A percentile compares a stretch with the other conserved stretches of the same genome.
Evolutionary conservation across 179 eudicot genomes (phyloP).

Genomic region (Carnegiea gigantea): DNA sequence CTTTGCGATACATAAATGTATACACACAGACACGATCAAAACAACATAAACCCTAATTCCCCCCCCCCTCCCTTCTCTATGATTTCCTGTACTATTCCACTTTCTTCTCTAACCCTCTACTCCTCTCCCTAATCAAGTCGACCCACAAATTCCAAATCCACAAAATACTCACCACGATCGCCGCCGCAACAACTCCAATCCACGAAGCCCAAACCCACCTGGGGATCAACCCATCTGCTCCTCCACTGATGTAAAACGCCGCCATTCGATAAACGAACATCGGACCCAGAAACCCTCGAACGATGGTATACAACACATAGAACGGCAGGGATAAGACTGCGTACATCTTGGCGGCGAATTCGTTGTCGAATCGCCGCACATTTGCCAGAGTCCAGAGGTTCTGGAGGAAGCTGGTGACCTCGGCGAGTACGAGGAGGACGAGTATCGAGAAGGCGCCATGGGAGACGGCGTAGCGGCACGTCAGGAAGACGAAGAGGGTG

Average conservation of each 20-base stretch:
- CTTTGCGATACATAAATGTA: neutral
- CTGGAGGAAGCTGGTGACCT: slow-evolving; percentile 9
- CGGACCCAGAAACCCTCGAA: slow-evolving; percentile 10
- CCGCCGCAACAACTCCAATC: neutral
- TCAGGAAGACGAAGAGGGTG: slow-evolving; percentile 8
- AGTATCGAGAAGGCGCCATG: slow-evolving; percentile 2
- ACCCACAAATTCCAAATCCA: slow-evolving; percentile 12
- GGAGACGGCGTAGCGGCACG: slow-evolving; percentile 10
- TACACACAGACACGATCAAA: neutral
- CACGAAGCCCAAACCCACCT: neutral
- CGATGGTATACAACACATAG: neutral
- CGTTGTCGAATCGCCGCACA: neutral
- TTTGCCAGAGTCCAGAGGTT: neutral
- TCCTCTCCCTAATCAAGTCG: neutral
- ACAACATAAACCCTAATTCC: neutral
- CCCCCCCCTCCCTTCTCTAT: neutral
- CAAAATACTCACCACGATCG: slow-evolving; percentile 1
- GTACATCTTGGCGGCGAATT: neutral
- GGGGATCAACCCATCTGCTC: slow-evolving; percentile 1
- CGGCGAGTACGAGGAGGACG: slow-evolving; percentile 1
- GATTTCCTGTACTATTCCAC: neutral
- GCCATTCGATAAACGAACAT: neutral
- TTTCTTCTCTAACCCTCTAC: neutral
- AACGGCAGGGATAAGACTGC: neutral
- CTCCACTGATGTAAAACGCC: neutral